Evolutionary conservation across 192 early-diverging fungal species (phyloP), one percentile per base, ranked within the genome.

Genomic region (Backusella sp.): DNA sequence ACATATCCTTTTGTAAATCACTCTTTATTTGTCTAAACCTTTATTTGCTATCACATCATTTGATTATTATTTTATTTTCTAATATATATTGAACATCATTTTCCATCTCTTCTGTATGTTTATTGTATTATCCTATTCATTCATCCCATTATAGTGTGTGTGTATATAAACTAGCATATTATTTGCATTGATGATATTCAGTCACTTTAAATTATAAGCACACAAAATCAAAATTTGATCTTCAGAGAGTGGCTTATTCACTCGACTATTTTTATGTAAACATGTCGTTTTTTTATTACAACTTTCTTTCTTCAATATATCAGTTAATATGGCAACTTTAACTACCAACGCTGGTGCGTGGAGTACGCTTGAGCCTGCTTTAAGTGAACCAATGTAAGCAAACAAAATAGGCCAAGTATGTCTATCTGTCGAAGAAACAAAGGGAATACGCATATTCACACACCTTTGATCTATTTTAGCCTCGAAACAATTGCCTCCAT

Each of bases 401-500:
- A 17, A 26, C 76, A 21, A 17, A 26, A 39, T 39, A 39, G 7
- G 37, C 12, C 14, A 41, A 77, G 12, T 69, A 46, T 56, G 32
- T 23, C 32, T 72, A 14, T 56, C 46, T 65, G 37, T 5, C 32
- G 26, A 21, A 2, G 9, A 15, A 30, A n/a, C 2, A 53, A 23
- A 35, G 6, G 41, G 12, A 72, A 1, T 28, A 56, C 19, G 37
- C 0, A 17, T n/a, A 32, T 26, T n/a, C 42, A 42, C 59, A 14
- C 37, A 14, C 12, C 42, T 11, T 62, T 32, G 5, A 46, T 74
- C n/a, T n/a, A 17, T 2, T 46, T 11, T 41, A 88, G 87, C 34
- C 82, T 92, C 7, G 87, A 90, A 11, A 86, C 88, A 1, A 79
- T 96, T 3, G 70, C 70, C 7, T 83, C 84, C 34, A 84, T 95